phyloP scores from a whole-genome alignment of 2,329 filamentous ascomycete genomes.

The Apiospora marii region DNA sequence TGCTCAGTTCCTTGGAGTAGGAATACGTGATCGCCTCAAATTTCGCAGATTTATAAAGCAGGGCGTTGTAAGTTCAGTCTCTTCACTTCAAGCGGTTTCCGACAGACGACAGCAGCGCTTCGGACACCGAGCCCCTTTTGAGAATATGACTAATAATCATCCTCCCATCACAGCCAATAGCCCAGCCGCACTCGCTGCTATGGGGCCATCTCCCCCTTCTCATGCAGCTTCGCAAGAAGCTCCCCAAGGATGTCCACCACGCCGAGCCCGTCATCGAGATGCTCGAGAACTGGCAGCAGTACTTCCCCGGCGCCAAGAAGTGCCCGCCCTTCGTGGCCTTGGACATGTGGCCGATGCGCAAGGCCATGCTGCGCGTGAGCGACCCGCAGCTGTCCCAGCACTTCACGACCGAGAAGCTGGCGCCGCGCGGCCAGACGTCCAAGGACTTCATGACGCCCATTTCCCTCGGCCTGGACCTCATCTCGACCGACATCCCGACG shows the following conservation, averaged over 20 bases:
- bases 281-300: conserved; percentile 33
- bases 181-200: background rate
- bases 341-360: conserved; percentile 45
- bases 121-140: background rate
- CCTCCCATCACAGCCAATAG: background rate
- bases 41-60: background rate
- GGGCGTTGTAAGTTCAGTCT: background rate
- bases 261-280: conserved; percentile 30
- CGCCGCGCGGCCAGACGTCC: conserved; percentile 39
- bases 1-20: background rate
- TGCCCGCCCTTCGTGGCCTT: conserved; percentile 39
- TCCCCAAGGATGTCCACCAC: conserved; percentile 34
- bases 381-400: conserved; percentile 44
- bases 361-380: conserved; percentile 42
- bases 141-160: background rate
- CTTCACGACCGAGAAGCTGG: conserved; percentile 40
- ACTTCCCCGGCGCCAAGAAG: conserved; percentile 34
- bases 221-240: background rate
- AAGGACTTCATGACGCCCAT: conserved; percentile 27
- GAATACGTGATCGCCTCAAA: background rate
- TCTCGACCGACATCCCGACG: conserved; percentile 37
- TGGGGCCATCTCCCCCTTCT: conserved; percentile 9
- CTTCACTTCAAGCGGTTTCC: background rate
- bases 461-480: conserved; percentile 39
- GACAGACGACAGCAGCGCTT: background rate